phyloP scores from a whole-genome alignment of 2,329 filamentous ascomycete species.

The Hymenoscyphus linearis region DNA sequence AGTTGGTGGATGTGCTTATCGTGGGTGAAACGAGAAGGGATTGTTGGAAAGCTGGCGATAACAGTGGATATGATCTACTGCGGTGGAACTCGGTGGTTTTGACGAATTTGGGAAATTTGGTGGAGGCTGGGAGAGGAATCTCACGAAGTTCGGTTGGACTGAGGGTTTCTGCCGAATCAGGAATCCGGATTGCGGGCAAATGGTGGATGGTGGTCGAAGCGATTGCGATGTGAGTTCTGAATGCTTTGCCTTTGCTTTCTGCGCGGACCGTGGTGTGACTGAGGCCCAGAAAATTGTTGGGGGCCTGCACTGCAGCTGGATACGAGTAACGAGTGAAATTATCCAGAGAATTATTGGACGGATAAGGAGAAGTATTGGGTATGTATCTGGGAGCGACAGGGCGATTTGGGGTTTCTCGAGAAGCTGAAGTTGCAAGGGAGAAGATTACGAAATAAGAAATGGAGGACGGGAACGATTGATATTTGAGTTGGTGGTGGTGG shows the following conservation, averaged over 20 bases:
- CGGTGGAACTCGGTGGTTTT: slow-evolving; percentile 5
- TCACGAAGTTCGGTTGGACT: background rate
- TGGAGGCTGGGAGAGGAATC: background rate
- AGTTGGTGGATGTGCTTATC: slow-evolving; percentile 8
- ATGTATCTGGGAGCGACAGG: background rate
- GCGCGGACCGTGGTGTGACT: background rate
- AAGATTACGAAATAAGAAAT: background rate
- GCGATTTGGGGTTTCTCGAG: background rate
- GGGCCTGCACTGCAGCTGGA: background rate
- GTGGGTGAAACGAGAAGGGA: slow-evolving; percentile 6
- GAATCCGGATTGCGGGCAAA: background rate
- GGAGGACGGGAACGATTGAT: background rate
- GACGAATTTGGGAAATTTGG: background rate
- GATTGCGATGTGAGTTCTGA: background rate
- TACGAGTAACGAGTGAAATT: background rate
- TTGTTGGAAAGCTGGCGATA: slow-evolving; percentile 8
- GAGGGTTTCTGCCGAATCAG: background rate
- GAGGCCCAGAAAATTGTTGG: background rate
- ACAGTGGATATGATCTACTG: slow-evolving; percentile 12
- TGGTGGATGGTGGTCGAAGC: background rate
- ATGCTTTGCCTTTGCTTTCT: background rate
- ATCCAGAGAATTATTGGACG: background rate
- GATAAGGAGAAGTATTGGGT: background rate
- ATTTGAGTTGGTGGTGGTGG: background rate
- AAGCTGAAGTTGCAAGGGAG: background rate